Evolutionary conservation across 345 rosid species (phyloP).

Genomic region (Dovyalis caffra): DNA sequence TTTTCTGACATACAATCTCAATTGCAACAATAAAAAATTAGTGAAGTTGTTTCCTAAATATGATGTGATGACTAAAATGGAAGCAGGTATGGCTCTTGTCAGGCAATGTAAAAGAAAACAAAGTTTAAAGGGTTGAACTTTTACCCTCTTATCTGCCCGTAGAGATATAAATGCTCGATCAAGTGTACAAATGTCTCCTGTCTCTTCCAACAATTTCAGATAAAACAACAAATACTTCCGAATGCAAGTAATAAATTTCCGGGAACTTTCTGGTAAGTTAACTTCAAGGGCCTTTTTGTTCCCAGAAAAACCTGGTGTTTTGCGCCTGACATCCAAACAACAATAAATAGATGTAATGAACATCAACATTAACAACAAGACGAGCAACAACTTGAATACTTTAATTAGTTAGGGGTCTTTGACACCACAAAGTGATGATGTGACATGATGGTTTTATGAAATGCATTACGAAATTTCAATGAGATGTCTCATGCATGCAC

Average conservation of each 20-base stretch:
- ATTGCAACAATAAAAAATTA: neutral
- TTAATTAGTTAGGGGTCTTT: neutral
- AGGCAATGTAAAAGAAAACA: neutral
- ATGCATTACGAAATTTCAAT: conserved; percentile 3
- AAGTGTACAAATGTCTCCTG: conserved; percentile 71
- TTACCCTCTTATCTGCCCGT: conserved; percentile 91
- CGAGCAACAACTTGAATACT: neutral
- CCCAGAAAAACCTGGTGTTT: conserved; percentile 68
- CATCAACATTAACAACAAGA: neutral
- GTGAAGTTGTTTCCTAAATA: neutral
- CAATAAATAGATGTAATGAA: neutral
- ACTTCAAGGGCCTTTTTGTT: conserved; percentile 90
- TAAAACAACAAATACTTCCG: conserved; percentile 85
- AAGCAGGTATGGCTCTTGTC: neutral
- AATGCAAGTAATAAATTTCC: conserved; percentile 95
- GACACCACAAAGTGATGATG: neutral
- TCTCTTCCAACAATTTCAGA: conserved; percentile 85
- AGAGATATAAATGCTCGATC: conserved; percentile 87
- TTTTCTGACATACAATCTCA: neutral
- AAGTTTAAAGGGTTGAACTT: conserved; percentile 12
- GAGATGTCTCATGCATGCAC: neutral
- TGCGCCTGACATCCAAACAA: conserved; percentile 56
- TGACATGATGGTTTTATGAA: neutral
- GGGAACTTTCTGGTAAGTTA: conserved; percentile 89
- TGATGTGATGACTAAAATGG: conserved; percentile 3